Base-by-base conservation (phyloP, 495 filamentous ascomycete species). In the Aspergillus indologenus region DNA sequence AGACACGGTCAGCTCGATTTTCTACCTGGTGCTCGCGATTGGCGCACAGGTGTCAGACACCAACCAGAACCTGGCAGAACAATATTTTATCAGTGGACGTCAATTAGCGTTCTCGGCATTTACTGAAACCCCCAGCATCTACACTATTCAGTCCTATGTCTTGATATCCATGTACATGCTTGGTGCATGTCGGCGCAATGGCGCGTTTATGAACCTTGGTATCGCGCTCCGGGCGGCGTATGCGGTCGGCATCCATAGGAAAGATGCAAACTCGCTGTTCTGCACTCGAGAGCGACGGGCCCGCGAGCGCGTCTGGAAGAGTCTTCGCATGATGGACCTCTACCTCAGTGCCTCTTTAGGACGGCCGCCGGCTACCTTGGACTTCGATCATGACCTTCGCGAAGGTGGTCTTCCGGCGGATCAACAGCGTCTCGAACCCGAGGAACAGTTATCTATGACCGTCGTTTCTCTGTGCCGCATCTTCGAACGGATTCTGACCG, bases 401-500 rank as follows among this genome's bases (percentile, higher is more conserved):
- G 72, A 74, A 22, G 72, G 72, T 12, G 24, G 52, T 11, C 45
- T 61, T 17, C 57, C 60, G 9, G 61, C n/a, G 34, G 68, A 69
- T 26, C 68, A 66, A 19, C 61, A 56, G 14, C 64, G 61, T 45
- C 34, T 66, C 11, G 60, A 65, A 1, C 57, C 68, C 4, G 68
- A 71, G 47, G 67, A 73, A 34, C 73, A 75, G 45, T 51, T 77
- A 22, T 74, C 74, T 4, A 44, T 57, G 19, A 74, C 73, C 0
- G 74, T 77, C 5, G 66, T 67, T 8, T 71, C 71, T 0, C 55
- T 78, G n/a, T 87, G 82, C 61, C 82, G 80, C 44, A 78, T 87
- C 40, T 86, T 91, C 52, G 87, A 88, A 34, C 74, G 77, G 5
- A 87, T 88, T 21, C 76, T 91, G 18, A 84, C 79, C 22, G 84